Conservation (phyloP, 83 land plant species). For the Thuja plicata region DNA sequence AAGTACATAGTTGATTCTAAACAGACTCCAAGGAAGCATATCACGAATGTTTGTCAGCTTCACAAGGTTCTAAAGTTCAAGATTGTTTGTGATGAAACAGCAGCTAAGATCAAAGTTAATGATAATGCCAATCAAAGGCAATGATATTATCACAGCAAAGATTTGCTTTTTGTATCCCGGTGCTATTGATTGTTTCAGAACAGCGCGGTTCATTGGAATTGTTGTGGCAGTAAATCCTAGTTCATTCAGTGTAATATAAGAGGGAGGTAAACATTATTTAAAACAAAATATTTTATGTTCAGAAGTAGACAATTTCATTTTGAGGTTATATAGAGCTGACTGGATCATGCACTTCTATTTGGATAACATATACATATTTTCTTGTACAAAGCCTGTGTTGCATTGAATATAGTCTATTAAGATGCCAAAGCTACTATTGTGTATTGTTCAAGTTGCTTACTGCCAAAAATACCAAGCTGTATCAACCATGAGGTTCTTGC, state of each 20-base stretch:
- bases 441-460: too few species aligned
- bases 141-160: background rate
- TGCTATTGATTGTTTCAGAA: background rate
- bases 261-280: background rate
- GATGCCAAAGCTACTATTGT: background rate
- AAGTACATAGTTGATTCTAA: conserved; percentile 28
- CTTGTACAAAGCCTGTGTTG: background rate
- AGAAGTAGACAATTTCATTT: background rate
- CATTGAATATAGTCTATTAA: background rate
- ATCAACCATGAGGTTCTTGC: too few species aligned
- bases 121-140: background rate
- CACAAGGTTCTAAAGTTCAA: conserved; percentile 48
- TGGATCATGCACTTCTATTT: background rate
- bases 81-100: conserved; percentile 9
- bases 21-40: conserved; percentile 30
- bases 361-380: background rate
- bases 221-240: background rate
- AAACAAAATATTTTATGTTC: background rate
- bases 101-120: background rate
- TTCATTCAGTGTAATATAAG: background rate
- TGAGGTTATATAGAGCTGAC: background rate
- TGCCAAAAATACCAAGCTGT: too few species aligned
- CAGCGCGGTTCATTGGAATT: background rate
- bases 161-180: background rate
- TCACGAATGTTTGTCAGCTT: conserved; percentile 33